Conservation (phyloP, 768 basidiomycete genomes). For the Hemileccinum impolitum region DNA sequence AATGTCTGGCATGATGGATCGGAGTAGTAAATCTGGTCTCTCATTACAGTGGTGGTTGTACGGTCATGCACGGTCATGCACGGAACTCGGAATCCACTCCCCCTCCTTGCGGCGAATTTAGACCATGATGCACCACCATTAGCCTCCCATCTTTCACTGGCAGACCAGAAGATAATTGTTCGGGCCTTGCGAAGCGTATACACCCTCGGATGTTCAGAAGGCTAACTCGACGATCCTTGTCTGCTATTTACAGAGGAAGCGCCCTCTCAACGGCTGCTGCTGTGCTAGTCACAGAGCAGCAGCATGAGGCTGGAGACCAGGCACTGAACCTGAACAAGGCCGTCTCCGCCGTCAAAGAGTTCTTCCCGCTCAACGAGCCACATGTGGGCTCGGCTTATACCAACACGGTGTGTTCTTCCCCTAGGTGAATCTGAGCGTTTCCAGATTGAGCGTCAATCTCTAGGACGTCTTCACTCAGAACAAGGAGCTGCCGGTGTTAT, state of each 20-base stretch:
- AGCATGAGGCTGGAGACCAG: too few relatives aligned
- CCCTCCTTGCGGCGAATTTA: too few relatives aligned
- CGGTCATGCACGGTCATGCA: too few relatives aligned
- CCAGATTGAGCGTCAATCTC: not conserved
- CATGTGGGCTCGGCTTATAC: constrained; percentile 44
- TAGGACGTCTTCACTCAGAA: constrained; percentile 46
- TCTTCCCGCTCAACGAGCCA: constrained; percentile 59
- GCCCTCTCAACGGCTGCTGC: not conserved
- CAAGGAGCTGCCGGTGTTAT: constrained; percentile 51
- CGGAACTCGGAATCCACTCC: too few relatives aligned
- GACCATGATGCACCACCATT: too few relatives aligned
- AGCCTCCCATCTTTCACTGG: too few relatives aligned
- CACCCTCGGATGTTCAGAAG: too few relatives aligned
- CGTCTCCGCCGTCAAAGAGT: constrained; percentile 51
- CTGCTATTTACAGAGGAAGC: not conserved
- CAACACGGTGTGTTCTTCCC: constrained; percentile 14
- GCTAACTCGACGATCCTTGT: not conserved
- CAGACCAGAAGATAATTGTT: too few relatives aligned
- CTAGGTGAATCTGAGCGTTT: not conserved
- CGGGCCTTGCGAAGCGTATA: too few relatives aligned
- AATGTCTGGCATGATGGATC: constrained; percentile 16
- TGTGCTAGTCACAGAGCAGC: too few relatives aligned
- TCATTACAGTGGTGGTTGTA: too few relatives aligned
- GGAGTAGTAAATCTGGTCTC: not conserved
- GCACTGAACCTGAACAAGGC: constrained; percentile 39